These are phyloP conservation scores for Xylariaceae sp. DNA, from an alignment of 2,329 filamentous ascomycete species.

Conservation along the genomic window DNA sequence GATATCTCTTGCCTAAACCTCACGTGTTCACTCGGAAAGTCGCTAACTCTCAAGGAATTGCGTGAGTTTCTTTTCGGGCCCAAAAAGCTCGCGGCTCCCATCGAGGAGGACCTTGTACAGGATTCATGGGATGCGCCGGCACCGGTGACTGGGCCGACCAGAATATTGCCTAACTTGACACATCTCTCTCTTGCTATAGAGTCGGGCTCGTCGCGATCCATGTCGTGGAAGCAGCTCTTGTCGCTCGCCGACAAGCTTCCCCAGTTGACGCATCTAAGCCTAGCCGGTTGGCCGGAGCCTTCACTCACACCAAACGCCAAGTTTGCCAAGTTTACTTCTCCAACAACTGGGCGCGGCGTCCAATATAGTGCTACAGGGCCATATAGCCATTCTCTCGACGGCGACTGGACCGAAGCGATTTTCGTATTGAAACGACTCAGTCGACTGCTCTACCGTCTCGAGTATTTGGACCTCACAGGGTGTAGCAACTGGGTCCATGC, in stretches of 20 bases:
- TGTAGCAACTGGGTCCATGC: slow-evolving; percentile 52
- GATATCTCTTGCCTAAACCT: slow-evolving; percentile 51
- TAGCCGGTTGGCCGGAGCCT: slow-evolving; percentile 59
- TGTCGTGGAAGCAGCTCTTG: slow-evolving; percentile 57
- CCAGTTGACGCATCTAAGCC: slow-evolving; percentile 54
- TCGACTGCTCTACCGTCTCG: slow-evolving; percentile 50
- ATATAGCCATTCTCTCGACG: slow-evolving; percentile 54
- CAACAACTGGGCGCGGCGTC: slow-evolving; percentile 38
- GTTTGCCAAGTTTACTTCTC: slow-evolving; percentile 42
- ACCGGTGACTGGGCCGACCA: slow-evolving; percentile 22
- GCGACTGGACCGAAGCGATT: slow-evolving; percentile 56
- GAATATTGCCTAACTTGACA: slow-evolving; percentile 52
- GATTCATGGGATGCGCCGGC: slow-evolving; percentile 51
- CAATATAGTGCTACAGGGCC: slow-evolving; percentile 51
- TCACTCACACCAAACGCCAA: slow-evolving; percentile 51
- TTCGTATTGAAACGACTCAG: slow-evolving; percentile 51
- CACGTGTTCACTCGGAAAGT: slow-evolving; percentile 46
- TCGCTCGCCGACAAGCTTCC: slow-evolving; percentile 47
- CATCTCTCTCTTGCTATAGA: slow-evolving; percentile 54
- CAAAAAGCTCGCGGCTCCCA: slow-evolving; percentile 8
- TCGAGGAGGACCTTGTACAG: slow-evolving; percentile 32
- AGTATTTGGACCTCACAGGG: slow-evolving; percentile 57
- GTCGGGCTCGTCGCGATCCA: slow-evolving; percentile 32
- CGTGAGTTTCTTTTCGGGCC: slow-evolving; percentile 46
- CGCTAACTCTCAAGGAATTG: slow-evolving; percentile 49